Percentiles rank a stretch among this genome's conserved stretches.
These are phyloP conservation scores for Amylostereum areolatum DNA, from an alignment of 1,284 basidiomycete species.

Conservation along the genomic window DNA sequence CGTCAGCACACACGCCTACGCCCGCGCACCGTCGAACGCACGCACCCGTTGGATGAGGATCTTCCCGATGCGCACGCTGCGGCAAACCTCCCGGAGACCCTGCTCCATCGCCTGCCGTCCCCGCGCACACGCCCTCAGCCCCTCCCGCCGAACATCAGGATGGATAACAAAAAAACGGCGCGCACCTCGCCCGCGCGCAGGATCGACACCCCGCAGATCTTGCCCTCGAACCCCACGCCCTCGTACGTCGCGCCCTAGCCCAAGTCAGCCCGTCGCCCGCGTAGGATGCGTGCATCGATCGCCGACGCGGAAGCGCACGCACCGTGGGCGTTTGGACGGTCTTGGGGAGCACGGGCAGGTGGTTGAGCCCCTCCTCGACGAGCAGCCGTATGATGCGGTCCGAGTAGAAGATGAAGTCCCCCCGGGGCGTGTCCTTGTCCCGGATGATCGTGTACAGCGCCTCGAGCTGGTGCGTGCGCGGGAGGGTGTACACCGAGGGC, in stretches of 20 bases:
- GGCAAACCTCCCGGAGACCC: conserved; percentile 90
- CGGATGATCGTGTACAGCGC: conserved; percentile 95
- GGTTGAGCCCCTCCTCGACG: conserved; percentile 89
- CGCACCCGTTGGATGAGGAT: conserved; percentile 89
- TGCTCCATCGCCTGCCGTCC: conserved; percentile 80
- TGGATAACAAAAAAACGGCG: not conserved
- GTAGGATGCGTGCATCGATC: not conserved
- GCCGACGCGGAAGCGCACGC: conserved; percentile 23
- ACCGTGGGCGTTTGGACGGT: conserved; percentile 76
- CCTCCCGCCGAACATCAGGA: not conserved
- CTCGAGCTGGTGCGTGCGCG: conserved; percentile 88
- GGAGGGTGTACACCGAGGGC: conserved; percentile 78
- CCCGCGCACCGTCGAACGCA: conserved; percentile 1
- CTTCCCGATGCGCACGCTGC: conserved; percentile 87
- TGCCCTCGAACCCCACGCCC: conserved; percentile 89
- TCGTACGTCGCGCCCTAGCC: conserved; percentile 72
- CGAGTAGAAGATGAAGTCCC: conserved; percentile 97
- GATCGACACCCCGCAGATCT: conserved; percentile 93
- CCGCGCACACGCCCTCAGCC: not conserved
- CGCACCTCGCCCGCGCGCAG: conserved; percentile 80
- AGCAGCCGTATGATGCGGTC: conserved; percentile 72
- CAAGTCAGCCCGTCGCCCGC: not conserved
- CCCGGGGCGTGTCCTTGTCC: conserved; percentile 78
- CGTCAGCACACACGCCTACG: conserved; percentile 5
- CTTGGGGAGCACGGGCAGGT: conserved; percentile 87